Evolutionary conservation across 306 rosid genomes (phyloP).

Genomic region (Crotalaria pallida): DNA sequence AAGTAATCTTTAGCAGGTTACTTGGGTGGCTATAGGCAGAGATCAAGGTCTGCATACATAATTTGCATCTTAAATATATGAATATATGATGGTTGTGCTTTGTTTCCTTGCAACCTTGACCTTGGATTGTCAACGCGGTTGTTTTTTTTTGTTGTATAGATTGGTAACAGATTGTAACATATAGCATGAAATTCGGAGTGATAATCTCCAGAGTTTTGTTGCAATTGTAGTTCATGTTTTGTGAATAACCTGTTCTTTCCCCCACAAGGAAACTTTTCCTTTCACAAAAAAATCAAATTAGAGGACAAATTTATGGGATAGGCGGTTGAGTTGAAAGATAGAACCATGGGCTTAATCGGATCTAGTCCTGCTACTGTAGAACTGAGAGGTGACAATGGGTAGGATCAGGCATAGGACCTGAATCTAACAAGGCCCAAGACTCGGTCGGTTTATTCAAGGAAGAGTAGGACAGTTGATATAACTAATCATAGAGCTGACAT

Average conservation of each 20-base stretch:
- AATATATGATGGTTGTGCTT: slow-evolving; percentile 54
- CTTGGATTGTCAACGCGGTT: slow-evolving; percentile 46
- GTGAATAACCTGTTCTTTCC: slow-evolving; percentile 5
- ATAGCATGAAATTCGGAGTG: slow-evolving; percentile 53
- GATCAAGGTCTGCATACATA: slow-evolving; percentile 35
- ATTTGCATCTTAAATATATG: slow-evolving; percentile 49
- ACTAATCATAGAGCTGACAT: too few species aligned
- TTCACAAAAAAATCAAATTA: neutral
- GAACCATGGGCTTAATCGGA: too few species aligned
- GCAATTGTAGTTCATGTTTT: slow-evolving; percentile 28
- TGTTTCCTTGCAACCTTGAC: slow-evolving; percentile 38
- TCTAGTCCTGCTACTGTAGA: too few species aligned
- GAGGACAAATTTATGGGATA: neutral
- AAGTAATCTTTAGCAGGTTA: slow-evolving; percentile 1
- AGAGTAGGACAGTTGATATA: neutral
- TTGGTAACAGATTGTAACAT: slow-evolving; percentile 60
- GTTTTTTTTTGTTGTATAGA: slow-evolving; percentile 73
- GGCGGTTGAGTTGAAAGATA: too few species aligned
- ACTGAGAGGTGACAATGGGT: neutral
- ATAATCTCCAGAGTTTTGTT: slow-evolving; percentile 44
- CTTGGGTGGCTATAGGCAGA: slow-evolving; percentile 9
- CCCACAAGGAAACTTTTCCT: neutral
- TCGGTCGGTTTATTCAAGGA: neutral
- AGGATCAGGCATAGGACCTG: neutral
- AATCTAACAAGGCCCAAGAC: too few species aligned